Percentiles rank a stretch among this genome's conserved stretches.
These are phyloP conservation scores for Globisporangium spiculum DNA, from an alignment of 352 stramenopile genomes.

Conservation along the genomic window DNA sequence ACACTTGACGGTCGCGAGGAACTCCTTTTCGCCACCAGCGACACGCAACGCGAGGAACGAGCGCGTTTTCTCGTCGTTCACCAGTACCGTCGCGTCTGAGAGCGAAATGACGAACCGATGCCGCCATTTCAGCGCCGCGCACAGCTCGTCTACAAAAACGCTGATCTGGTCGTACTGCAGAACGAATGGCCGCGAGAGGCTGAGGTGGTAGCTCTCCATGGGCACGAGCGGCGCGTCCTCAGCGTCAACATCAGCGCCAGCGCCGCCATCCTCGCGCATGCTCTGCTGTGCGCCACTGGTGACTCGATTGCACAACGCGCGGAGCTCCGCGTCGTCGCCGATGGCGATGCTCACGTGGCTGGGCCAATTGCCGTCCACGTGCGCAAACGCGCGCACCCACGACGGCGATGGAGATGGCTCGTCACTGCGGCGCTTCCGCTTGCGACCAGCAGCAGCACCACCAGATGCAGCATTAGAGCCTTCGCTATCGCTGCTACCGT, in stretches of 20 bases:
- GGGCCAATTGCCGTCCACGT: slow-evolving; percentile 82
- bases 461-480: neutral
- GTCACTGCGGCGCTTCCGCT: slow-evolving; percentile 41
- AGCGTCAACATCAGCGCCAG: neutral
- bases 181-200: slow-evolving; percentile 74
- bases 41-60: slow-evolving; percentile 70
- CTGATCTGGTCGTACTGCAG: slow-evolving; percentile 70
- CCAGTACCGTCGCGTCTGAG: slow-evolving; percentile 35
- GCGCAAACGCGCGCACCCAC: slow-evolving; percentile 65
- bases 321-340: slow-evolving; percentile 24
- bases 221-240: slow-evolving; percentile 30
- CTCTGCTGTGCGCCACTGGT: slow-evolving; percentile 32
- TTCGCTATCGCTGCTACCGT: slow-evolving; percentile 19
- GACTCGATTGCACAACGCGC: slow-evolving; percentile 19
- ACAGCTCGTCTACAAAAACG: slow-evolving; percentile 60
- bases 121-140: slow-evolving; percentile 66
- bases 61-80: slow-evolving; percentile 74
- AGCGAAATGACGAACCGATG: slow-evolving; percentile 51
- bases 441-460: slow-evolving; percentile 15
- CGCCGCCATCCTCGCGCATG: neutral
- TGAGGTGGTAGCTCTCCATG: slow-evolving; percentile 52
- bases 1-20: slow-evolving; percentile 42
- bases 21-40: slow-evolving; percentile 27
- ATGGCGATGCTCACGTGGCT: slow-evolving; percentile 67
- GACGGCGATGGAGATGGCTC: slow-evolving; percentile 13